Evolutionary conservation across 2,329 filamentous ascomycete genomes (phyloP).

Genomic region (Verticillium klebahnii): DNA sequence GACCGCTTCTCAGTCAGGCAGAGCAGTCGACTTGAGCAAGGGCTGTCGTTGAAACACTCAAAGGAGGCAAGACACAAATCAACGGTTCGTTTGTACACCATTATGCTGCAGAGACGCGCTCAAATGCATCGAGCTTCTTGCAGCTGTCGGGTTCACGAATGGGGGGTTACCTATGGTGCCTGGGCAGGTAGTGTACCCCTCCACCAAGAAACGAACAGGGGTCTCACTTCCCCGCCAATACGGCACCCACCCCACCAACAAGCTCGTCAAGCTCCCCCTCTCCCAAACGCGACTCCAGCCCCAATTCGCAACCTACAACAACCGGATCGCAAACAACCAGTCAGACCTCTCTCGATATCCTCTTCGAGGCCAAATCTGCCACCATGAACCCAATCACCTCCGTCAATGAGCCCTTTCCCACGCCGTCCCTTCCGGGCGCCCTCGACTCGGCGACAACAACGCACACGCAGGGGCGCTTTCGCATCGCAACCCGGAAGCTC

Average conservation of each 20-base stretch:
- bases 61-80: no score
- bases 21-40: no score
- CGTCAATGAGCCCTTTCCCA: conserved; percentile 50
- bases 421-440: conserved; percentile 29
- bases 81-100: no score
- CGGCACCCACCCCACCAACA: not conserved
- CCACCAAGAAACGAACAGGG: not conserved
- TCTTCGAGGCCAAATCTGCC: not conserved
- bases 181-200: not conserved
- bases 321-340: conserved; percentile 4
- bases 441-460: conserved; percentile 50
- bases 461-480: conserved; percentile 62
- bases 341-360: not conserved
- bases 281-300: not conserved
- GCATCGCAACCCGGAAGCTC: conserved; percentile 78
- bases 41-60: no score
- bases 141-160: no score
- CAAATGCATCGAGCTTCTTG: no score
- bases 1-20: no score
- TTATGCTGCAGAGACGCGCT: no score
- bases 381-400: conserved; percentile 35
- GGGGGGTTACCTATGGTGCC: no score
- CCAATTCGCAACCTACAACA: not conserved
- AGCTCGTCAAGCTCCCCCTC: not conserved
- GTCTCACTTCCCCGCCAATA: not conserved